A percentile compares a stretch with the other conserved stretches of the same genome.
These are phyloP conservation scores for Gastrodia elata DNA, from an alignment of 106 monocot species.

Conservation along the genomic window DNA sequence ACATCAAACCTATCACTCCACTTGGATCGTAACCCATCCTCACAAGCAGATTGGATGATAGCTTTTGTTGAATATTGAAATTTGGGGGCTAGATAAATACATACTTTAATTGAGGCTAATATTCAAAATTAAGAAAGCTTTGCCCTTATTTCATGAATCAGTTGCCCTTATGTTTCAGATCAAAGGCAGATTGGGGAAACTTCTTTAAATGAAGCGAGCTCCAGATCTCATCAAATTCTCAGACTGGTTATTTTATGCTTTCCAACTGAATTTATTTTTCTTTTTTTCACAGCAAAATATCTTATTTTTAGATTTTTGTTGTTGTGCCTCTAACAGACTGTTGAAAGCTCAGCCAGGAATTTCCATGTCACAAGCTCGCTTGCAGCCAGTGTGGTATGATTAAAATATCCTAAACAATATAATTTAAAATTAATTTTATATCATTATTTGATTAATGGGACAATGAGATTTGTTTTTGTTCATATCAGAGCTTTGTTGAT, in stretches of 20 bases:
- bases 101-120: too few relatives aligned
- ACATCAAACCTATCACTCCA: too few relatives aligned
- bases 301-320: neutral
- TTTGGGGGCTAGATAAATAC: too few relatives aligned
- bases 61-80: too few relatives aligned
- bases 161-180: neutral
- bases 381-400: neutral
- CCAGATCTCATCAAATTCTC: constrained; percentile 12
- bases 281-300: neutral
- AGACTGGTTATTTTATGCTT: neutral
- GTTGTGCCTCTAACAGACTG: neutral
- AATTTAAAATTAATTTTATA: neutral
- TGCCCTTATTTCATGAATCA: neutral
- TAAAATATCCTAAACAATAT: neutral
- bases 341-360: neutral
- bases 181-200: constrained; percentile 8
- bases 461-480: neutral
- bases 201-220: constrained; percentile 13
- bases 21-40: too few relatives aligned
- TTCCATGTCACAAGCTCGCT: neutral
- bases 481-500: constrained; percentile 11
- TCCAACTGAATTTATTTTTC: neutral
- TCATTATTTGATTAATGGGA: neutral
- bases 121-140: neutral
- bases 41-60: too few relatives aligned